A percentile compares a stretch with the other conserved stretches of the same genome.
Conservation (phyloP, 257 asterid species). For the Solanum commersonii region DNA sequence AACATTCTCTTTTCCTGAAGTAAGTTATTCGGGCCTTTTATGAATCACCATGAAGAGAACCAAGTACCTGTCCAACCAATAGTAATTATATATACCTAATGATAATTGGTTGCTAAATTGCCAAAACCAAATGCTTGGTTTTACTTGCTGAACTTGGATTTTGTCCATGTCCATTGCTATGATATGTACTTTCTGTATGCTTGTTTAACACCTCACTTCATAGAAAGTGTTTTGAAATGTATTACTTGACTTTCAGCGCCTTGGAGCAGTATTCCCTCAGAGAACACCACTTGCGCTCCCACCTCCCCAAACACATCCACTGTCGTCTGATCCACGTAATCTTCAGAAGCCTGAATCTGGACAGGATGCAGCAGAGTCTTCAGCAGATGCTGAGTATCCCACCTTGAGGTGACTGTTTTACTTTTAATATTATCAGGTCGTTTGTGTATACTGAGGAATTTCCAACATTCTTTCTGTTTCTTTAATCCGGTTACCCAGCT, state of each 20-base stretch:
- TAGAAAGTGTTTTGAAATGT: not conserved
- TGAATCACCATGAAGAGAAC: not conserved
- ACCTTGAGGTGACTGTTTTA: constrained; percentile 57
- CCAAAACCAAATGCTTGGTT: not conserved
- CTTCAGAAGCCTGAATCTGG: constrained; percentile 54
- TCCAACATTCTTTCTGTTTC: not conserved
- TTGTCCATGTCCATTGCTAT: not conserved
- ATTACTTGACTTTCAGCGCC: constrained; percentile 1
- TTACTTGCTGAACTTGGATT: not conserved
- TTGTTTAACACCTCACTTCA: not conserved
- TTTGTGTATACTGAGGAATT: not conserved
- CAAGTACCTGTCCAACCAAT: not conserved
- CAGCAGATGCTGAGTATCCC: constrained; percentile 95
- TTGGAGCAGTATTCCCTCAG: constrained; percentile 12
- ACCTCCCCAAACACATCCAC: not conserved
- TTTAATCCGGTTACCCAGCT: not conserved
- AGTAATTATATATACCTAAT: not conserved
- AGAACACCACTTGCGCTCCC: not conserved
- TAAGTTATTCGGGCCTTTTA: not conserved
- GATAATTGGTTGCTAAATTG: not conserved
- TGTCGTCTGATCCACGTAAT: constrained; percentile 12
- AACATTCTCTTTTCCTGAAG: not conserved
- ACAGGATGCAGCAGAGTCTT: constrained; percentile 62
- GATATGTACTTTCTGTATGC: not conserved
- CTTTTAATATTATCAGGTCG: not conserved